Base-by-base conservation (phyloP, 176 grass and related monocot species). In the Cenchrus purpureus region DNA sequence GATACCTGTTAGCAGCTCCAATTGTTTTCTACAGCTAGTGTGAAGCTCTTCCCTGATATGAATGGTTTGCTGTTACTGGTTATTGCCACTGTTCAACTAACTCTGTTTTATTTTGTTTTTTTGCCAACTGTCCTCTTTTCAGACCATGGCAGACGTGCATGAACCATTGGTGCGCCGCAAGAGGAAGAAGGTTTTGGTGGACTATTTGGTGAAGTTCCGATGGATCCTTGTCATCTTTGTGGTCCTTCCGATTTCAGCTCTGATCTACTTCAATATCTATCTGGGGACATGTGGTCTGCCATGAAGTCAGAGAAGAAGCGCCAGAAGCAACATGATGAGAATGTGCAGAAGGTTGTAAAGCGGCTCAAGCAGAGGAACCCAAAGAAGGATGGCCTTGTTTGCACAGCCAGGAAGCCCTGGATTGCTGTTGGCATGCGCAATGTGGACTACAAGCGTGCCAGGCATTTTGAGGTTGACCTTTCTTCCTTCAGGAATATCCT, bases 371-470 rank as follows among this genome's bases (percentile, higher is more conserved):
- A 98, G 85, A 86, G 95, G 62, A 86, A 98, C 76, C 87, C 95
- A 31, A 90, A 93, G 79, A 98, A 93, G 86, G 95, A 98, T 69
- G 95, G 95, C 1, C 95, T 98, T 51, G 91, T 98, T 13, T 98
- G 95, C 89, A 98, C 93, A 0, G 95, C 95, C 32, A 88, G 95
- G 72, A 98, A 98, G 75, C 95, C 95, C 2, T 95, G 91, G 86
- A 95, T 95, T 54, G 93, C 85, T 45, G 93, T 98, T 63, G 95
- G 95, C 77, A 93, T 95, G 95, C 90, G 95, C 63, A 95, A 95
- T 44, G 95, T 98, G 9, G 95, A 98, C 87, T 98, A 98, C 86
- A 98, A 95, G 79, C 83, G 93, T 3, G 93, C 89, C 16, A 88
- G 93, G 49, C 93, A 95, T 78, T 98, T 95, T 20, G 95, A 98